Base-by-base conservation (phyloP, 306 rosid genomes). In the Luffa acutangula region DNA sequence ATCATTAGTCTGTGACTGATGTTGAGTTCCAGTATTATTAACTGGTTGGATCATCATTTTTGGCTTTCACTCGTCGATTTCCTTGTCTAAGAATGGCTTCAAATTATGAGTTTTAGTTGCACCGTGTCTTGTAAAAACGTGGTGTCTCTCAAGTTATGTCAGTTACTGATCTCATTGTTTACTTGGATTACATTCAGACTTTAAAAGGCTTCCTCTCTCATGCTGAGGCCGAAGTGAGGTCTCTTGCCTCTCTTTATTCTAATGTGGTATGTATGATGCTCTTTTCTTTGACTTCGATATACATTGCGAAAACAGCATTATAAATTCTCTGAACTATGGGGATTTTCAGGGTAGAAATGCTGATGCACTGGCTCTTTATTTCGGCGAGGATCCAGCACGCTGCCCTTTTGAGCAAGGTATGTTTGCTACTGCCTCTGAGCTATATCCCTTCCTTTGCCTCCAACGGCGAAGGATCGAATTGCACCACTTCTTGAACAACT, bases 341-440 rank as follows among this genome's bases (percentile, higher is more conserved):
- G 0, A 20, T 18, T 66, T 79, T 67, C 82, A 79, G 82, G 82
- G 82, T 79, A 79, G 82, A 67, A 79, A 79, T 52, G 82, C 82
- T 5, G 82, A 79, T 79, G 82, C 76, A 39, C 48, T 79, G 10
- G 82, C 82, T 31, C 77, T 79, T 52, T 79, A 79, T 67, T 79
- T 79, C 31, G 82, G 82, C 9, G 82, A 79, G 52, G 82, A 79
- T 67, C 82, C 82, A 39, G 76, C 82, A 13, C 82, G 82, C 39
- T 79, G 82, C 43, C 82, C 82, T 46, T 79, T 79, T 7, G 82
- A 79, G 66, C 82, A 79, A 79, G 82, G 82, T 79, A 52, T 3
- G 49, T 79, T 66, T 31, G 15, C 37, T 14, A 62, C 42, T 62
- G 6, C 41, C n/a, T 7, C 63, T 20, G 36, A 10, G 34, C 12